phyloP scores from a whole-genome alignment of 768 basidiomycete genomes.

The Boletus bicolor region DNA sequence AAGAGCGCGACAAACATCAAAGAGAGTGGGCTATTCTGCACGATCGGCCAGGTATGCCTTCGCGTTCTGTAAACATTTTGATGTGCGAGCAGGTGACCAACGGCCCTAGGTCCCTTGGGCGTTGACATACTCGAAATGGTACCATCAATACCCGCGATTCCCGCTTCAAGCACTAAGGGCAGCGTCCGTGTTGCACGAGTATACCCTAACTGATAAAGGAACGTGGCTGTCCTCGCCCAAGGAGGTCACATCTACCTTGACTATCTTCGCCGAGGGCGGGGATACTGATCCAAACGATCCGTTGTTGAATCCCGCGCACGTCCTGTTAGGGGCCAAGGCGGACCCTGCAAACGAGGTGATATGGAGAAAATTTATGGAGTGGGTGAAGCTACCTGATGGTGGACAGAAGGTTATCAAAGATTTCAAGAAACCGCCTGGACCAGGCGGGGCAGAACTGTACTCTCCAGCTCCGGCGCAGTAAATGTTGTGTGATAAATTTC shows the following conservation, averaged over 20 bases:
- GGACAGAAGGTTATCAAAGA: constrained; percentile 43
- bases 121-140: constrained; percentile 50
- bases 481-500: not conserved
- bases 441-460: constrained; percentile 31
- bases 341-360: constrained; percentile 26
- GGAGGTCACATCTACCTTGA: constrained; percentile 31
- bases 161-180: constrained; percentile 48
- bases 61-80: not conserved
- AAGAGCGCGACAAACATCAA: constrained; percentile 61
- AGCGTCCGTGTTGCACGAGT: constrained; percentile 46
- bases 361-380: constrained; percentile 41
- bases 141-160: constrained; percentile 55
- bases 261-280: constrained; percentile 40
- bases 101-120: constrained; percentile 52
- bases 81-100: not conserved
- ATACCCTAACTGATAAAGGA: constrained; percentile 52
- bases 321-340: constrained; percentile 36
- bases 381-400: constrained; percentile 39
- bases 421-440: constrained; percentile 32
- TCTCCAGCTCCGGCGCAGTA: constrained; percentile 25
- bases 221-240: constrained; percentile 44
- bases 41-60: constrained; percentile 44
- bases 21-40: constrained; percentile 46
- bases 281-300: constrained; percentile 38
- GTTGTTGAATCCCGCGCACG: constrained; percentile 48